Evolutionary conservation across 306 rosid genomes (phyloP).

Genomic region (Fragaria ananassa): DNA sequence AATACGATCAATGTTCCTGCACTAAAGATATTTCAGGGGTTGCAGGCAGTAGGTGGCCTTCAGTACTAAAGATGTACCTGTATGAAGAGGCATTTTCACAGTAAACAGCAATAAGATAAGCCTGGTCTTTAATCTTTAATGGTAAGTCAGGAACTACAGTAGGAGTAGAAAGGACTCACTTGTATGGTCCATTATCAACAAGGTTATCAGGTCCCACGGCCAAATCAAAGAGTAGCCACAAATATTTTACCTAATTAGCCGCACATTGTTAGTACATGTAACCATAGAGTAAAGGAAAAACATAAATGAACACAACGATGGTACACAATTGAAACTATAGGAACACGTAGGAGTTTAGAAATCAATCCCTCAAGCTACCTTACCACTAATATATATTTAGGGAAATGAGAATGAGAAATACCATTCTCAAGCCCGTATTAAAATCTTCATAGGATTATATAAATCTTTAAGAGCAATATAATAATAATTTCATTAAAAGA

Average conservation of each 20-base stretch:
- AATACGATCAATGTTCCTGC: conserved; percentile 75
- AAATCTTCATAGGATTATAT: neutral
- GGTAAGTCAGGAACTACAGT: conserved; percentile 16
- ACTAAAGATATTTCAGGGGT: conserved; percentile 82
- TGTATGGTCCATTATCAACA: conserved; percentile 96
- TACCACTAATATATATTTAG: neutral
- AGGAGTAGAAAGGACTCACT: conserved; percentile 46
- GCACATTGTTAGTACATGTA: conserved; percentile 23
- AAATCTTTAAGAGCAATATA: neutral
- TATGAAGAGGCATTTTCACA: conserved; percentile 12
- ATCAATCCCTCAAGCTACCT: neutral
- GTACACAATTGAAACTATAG: conserved; percentile 3
- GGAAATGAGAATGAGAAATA: neutral
- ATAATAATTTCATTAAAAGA: neutral
- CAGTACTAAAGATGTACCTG: conserved; percentile 93
- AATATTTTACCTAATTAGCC: conserved; percentile 70
- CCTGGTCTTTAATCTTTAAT: conserved; percentile 17
- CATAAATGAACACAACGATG: conserved; percentile 9
- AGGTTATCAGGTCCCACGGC: conserved; percentile 93
- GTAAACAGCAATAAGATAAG: conserved; percentile 5
- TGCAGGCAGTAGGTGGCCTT: conserved; percentile 90
- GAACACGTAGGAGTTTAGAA: neutral
- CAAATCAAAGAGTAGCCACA: conserved; percentile 98
- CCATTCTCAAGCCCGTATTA: neutral
- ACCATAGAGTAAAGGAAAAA: conserved; percentile 12